A percentile compares a stretch with the other conserved stretches of the same genome.
Evolutionary conservation across 2,329 filamentous ascomycete species (phyloP).

Genomic region (Cryphonectria japonica): DNA sequence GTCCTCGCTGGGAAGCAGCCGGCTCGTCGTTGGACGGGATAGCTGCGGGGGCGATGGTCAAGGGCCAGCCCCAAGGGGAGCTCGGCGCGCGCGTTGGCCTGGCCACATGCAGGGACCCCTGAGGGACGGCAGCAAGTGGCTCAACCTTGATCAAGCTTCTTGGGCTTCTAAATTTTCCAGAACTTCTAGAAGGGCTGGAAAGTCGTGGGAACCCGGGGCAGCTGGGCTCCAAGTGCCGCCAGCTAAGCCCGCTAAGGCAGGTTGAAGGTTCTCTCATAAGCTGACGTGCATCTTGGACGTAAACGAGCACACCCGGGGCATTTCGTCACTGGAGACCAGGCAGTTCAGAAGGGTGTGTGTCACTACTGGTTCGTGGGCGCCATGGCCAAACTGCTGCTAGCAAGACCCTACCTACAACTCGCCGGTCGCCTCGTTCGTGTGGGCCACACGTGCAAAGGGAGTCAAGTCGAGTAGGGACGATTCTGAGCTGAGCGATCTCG

Average conservation of each 20-base stretch:
- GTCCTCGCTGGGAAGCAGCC: constrained; percentile 5
- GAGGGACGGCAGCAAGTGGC: constrained; percentile 20
- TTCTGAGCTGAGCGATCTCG: constrained; percentile 1
- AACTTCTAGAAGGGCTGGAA: constrained; percentile 28
- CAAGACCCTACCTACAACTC: neutral
- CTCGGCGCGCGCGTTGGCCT: constrained; percentile 23
- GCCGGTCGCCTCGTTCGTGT: neutral
- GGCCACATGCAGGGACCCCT: constrained; percentile 16
- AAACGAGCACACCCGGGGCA: neutral
- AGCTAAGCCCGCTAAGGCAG: constrained; percentile 28
- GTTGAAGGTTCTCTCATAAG: constrained; percentile 24
- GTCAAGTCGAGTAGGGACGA: neutral
- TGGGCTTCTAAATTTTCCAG: constrained; percentile 13
- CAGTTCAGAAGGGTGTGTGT: neutral
- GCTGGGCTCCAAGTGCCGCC: constrained; percentile 22
- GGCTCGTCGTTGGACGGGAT: constrained; percentile 21
- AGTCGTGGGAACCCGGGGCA: constrained; percentile 18
- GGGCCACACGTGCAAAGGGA: neutral
- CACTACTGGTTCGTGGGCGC: neutral
- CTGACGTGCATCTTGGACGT: constrained; percentile 24
- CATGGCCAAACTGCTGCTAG: neutral
- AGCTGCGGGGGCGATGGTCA: neutral
- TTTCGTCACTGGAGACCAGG: neutral
- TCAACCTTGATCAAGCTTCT: constrained; percentile 22
- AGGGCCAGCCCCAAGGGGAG: constrained; percentile 18